Evolutionary conservation across 2,329 filamentous ascomycete species (phyloP), one percentile per base, ranked within the genome.

Genomic region (Huntiella abstrusa): DNA sequence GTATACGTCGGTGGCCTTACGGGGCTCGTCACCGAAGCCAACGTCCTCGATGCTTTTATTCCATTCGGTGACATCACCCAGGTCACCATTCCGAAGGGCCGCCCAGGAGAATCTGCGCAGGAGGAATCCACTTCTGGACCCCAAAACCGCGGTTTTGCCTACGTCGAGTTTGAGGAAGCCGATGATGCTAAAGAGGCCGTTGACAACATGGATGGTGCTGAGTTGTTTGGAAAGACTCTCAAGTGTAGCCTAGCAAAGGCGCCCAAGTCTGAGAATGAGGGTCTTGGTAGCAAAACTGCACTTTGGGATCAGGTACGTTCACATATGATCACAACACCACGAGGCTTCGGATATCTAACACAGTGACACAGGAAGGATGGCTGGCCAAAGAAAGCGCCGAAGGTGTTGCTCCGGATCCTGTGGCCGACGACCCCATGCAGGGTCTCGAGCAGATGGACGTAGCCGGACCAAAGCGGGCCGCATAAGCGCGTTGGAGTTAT

Each of bases 171-270:
- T 57, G 86, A 95, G 56, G 73, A 85, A 48, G 71, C 77, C 10
- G 75, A 80, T 48, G 91, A 98, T 62, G 88, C 87, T 22, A 79
- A 79, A 57, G 88, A 96, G 63, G 91, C 91, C 43, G 94, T 98
- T 60, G 86, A 96, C 69, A 98, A 98, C 59, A 96, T 98, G 88
- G 85, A 98, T 59, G 86, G 94, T 60, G 82, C 87, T 51, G 88
- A 96, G 64, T 73, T 98, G 40, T 96, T 88, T 59, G 92, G 91
- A 8, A 76, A 84, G 50, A 80, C 91, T 11, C 80, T 98, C 60
- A 94, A 87, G 60, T 88, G 96, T 44, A 87, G 85, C 39, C 74
- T 81, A 47, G 92, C 92, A 38, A 98, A 94, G 62, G 77, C 84
- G 32, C 85, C 91, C 52, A 95, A 94, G 68, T 84, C 84, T 55